Percentiles rank a stretch among this genome's conserved stretches.
Evolutionary conservation across 495 filamentous ascomycete species (phyloP).

Genomic region (Tuber indicum): DNA sequence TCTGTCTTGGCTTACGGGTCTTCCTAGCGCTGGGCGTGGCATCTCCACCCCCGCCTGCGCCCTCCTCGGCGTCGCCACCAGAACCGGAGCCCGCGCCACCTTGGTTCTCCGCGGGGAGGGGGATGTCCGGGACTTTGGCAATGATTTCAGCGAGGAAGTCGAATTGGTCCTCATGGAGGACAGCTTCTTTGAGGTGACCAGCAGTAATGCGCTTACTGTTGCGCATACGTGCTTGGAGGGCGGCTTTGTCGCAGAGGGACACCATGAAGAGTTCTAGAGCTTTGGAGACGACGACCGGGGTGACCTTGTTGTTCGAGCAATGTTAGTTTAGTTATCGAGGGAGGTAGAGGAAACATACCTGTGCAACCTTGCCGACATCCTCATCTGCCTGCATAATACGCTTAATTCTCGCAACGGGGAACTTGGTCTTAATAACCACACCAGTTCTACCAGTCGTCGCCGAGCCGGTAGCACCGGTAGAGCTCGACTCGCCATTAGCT

Average conservation of each 20-base stretch:
- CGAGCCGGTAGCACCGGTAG: constrained; percentile 16
- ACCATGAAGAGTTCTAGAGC: constrained; percentile 98
- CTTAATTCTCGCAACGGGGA: constrained; percentile 96
- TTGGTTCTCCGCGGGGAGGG: constrained; percentile 34
- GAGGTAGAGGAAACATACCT: constrained; percentile 55
- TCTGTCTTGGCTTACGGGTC: constrained; percentile 34
- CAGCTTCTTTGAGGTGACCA: constrained; percentile 81
- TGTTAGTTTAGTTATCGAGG: constrained; percentile 32
- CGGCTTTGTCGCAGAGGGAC: constrained; percentile 76
- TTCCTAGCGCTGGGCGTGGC: constrained; percentile 26
- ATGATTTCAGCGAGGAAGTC: constrained; percentile 94
- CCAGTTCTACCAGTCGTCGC: constrained; percentile 42
- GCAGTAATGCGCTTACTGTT: constrained; percentile 84
- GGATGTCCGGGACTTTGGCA: constrained; percentile 69
- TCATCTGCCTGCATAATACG: constrained; percentile 99
- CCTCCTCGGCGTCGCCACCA: constrained; percentile 22
- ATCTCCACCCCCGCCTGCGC: constrained; percentile 25
- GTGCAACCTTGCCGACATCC: constrained; percentile 96
- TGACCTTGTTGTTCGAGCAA: constrained; percentile 36
- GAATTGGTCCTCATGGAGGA: constrained; percentile 76
- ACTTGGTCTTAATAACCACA: constrained; percentile 84
- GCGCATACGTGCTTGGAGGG: constrained; percentile 70
- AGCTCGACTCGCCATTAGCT: constrained; percentile 21
- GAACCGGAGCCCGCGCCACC: constrained; percentile 13
- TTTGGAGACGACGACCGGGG: constrained; percentile 51